phyloP scores from a whole-genome alignment of 495 filamentous ascomycete species.

The Xylaria intraflava region DNA sequence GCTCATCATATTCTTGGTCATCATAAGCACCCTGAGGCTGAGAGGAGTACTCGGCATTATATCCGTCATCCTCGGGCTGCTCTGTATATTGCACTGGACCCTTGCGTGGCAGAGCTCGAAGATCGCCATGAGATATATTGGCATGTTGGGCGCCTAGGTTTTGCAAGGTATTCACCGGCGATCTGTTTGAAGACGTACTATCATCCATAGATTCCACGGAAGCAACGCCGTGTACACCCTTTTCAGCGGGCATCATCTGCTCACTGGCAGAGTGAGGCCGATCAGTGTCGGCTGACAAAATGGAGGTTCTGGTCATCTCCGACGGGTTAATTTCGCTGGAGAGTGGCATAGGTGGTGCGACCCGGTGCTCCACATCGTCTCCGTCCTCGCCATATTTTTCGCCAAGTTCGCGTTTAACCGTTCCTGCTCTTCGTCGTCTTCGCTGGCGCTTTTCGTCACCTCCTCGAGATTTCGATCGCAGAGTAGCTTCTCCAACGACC shows the following conservation, averaged over 20 bases:
- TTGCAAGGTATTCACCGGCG: conserved; percentile 34
- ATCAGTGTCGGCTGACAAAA: conserved; percentile 75
- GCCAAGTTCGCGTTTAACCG: conserved; percentile 30
- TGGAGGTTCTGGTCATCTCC: conserved; percentile 81
- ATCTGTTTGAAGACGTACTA: conserved; percentile 35
- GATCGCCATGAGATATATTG: conserved; percentile 46
- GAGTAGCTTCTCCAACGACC: conserved; percentile 24
- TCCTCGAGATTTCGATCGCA: conserved; percentile 33
- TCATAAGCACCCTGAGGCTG: conserved; percentile 31
- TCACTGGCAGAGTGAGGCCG: conserved; percentile 57
- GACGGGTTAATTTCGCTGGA: conserved; percentile 76
- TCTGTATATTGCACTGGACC: conserved; percentile 30
- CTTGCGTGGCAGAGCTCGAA: conserved; percentile 38
- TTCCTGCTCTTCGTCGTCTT: conserved; percentile 38
- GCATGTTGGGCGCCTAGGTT: conserved; percentile 43
- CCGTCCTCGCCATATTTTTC: conserved; percentile 32
- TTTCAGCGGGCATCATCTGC: conserved; percentile 48
- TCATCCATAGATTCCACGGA: conserved; percentile 32
- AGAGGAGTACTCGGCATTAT: conserved; percentile 32
- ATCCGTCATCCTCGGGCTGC: conserved; percentile 43
- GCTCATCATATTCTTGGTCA: conserved; percentile 43
- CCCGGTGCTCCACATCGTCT: conserved; percentile 33
- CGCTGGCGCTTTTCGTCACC: conserved; percentile 40
- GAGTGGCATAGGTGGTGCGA: conserved; percentile 71
- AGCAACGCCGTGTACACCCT: conserved; percentile 47